These are phyloP conservation scores for Tetragonia tetragonoides DNA, from an alignment of 148 eudicot species.

Conservation along the genomic window DNA sequence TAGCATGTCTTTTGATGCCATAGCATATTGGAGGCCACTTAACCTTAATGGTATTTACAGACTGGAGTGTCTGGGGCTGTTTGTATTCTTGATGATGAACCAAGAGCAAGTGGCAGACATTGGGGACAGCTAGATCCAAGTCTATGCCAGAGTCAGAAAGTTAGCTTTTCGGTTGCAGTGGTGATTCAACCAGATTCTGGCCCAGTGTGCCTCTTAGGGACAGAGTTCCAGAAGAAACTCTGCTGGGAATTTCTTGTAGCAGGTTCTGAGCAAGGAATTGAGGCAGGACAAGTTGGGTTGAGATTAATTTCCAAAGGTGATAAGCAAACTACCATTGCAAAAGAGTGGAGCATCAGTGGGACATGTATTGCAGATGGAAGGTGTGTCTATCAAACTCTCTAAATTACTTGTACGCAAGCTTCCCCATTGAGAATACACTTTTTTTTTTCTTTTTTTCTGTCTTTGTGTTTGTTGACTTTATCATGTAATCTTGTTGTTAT, in stretches of 20 bases:
- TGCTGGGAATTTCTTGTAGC: conserved; percentile 99
- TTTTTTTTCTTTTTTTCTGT: not conserved
- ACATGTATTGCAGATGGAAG: conserved; percentile 98
- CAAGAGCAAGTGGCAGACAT: conserved; percentile 75
- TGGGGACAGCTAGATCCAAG: conserved; percentile 82
- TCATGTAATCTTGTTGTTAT: not conserved
- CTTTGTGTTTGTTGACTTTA: not conserved
- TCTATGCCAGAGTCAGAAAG: conserved; percentile 70
- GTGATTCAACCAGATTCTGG: conserved; percentile 97
- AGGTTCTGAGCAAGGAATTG: conserved; percentile 98
- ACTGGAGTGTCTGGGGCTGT: conserved; percentile 83
- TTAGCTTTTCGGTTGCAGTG: conserved; percentile 81
- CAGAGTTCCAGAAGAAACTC: conserved; percentile 76
- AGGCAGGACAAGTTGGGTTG: conserved; percentile 98
- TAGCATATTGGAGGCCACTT: not conserved
- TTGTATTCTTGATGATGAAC: conserved; percentile 97
- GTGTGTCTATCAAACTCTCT: conserved; percentile 34
- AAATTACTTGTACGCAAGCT: not conserved
- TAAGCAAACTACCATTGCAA: conserved; percentile 72
- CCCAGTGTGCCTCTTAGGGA: conserved; percentile 88
- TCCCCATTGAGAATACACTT: not conserved
- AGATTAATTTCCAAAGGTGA: conserved; percentile 84
- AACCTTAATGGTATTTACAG: conserved; percentile 42
- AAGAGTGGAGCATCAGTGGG: conserved; percentile 95
- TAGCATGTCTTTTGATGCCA: too few relatives aligned